A percentile compares a stretch with the other conserved stretches of the same genome.
These are phyloP conservation scores for Spathaspora sp. DNA, from an alignment of 1,139 yeast genomes.

Conservation along the genomic window DNA sequence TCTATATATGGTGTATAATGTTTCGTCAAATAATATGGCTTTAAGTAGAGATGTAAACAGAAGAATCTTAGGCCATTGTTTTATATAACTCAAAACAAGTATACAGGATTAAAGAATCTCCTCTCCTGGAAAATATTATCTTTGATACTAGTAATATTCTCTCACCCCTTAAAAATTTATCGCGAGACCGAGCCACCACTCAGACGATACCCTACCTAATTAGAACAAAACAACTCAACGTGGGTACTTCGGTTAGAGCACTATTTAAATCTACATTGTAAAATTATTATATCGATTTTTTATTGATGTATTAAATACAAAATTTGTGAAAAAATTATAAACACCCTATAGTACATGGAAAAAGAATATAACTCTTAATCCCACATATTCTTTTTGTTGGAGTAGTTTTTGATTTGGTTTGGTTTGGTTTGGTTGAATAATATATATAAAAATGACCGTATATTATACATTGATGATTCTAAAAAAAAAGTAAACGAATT, in stretches of 20 bases:
- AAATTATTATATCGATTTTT: slow-evolving; percentile 1
- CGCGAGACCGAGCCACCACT: neutral
- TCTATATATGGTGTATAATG: no score
- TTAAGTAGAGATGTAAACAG: no score
- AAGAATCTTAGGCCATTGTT: no score
- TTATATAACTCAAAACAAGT: no score
- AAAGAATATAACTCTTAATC: neutral
- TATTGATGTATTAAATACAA: slow-evolving; percentile 8
- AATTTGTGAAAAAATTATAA: slow-evolving; percentile 6
- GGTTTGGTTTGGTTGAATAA: neutral
- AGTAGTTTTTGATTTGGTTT: neutral
- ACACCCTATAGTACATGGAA: slow-evolving; percentile 7
- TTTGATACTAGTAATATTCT: no score
- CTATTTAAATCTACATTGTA: neutral
- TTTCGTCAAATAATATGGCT: no score
- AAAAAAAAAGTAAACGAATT: neutral
- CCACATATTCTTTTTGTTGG: slow-evolving; percentile 1
- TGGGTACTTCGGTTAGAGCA: neutral
- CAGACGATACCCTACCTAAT: slow-evolving; percentile 1
- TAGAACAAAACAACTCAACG: neutral
- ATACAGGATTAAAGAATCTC: no score
- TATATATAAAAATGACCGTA: slow-evolving; percentile 3
- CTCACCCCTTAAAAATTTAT: no score
- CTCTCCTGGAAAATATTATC: no score
- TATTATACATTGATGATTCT: slow-evolving; percentile 4